Base-by-base conservation (phyloP, 805 yeast genomes). In the Kodamaea lidongshanica region DNA sequence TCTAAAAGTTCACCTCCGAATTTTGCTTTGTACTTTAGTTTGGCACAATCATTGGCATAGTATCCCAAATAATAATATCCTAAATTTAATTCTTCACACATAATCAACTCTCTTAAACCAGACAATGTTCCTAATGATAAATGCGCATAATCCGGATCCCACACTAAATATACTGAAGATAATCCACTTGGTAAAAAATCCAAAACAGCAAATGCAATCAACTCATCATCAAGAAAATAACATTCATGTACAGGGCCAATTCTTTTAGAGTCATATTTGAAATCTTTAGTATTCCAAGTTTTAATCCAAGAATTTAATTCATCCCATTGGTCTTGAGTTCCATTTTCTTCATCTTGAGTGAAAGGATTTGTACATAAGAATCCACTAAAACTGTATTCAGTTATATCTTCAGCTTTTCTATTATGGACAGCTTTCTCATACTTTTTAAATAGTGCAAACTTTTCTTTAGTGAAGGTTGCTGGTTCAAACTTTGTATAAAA, bases 121-220 rank as follows among this genome's bases (percentile, higher is more conserved):
- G 87, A 77, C 2, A 87, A 50, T 15, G 84, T 84, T 0, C 96
- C 96, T 17, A 87, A 52, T 0, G 84, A 79, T 41, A 77, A 57
- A 30, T 72, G 65, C 4, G 78, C 76, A 47, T 66, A 79, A 32
- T 77, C 88, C 0, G 94, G 92, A 48, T 86, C 88, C 83, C 92
- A 85, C 8, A 87, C 74, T 49, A 88, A 82, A 50, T 88, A 87
- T 1, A 88, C 88, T 0, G 94, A 77, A 0, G 95, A 85, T 0
- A 88, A 52, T 0, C 84, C 80, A 15, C 72, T 53, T 0, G 95
- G 94, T 19, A 88, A 52, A 12, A 87, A 58, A 52, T 87, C 96
- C 17, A 81, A 47, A 1, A 87, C 84, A 0, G 83, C 83, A 19
- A 87, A 56, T 1, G 89, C 95, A 23, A 83, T 72, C 12, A 87